These are phyloP conservation scores for Curvularia sp. DNA, from an alignment of 2,329 filamentous ascomycete genomes.

Conservation along the genomic window DNA sequence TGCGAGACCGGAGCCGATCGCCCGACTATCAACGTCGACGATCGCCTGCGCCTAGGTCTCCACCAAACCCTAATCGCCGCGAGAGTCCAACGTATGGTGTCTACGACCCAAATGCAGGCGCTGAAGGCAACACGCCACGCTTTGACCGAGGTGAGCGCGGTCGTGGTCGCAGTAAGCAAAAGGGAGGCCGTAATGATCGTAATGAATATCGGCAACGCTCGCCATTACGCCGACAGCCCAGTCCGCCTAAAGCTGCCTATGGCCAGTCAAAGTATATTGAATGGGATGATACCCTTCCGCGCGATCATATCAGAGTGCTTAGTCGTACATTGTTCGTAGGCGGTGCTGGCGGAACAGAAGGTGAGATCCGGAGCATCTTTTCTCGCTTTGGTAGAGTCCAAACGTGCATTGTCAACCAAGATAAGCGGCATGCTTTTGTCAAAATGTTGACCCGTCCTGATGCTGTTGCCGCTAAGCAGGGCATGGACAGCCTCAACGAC, in stretches of 20 bases:
- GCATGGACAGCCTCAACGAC: slow-evolving; percentile 81
- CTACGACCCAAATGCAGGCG: slow-evolving; percentile 67
- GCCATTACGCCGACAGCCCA: slow-evolving; percentile 69
- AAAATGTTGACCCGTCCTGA: slow-evolving; percentile 95
- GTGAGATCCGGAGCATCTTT: slow-evolving; percentile 82
- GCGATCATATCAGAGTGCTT: slow-evolving; percentile 79
- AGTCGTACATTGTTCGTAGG: slow-evolving; percentile 97
- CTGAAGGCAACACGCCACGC: slow-evolving; percentile 65
- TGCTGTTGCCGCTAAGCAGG: slow-evolving; percentile 81
- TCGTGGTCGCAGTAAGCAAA: slow-evolving; percentile 57
- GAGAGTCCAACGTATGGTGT: slow-evolving; percentile 75
- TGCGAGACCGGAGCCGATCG: slow-evolving; percentile 58
- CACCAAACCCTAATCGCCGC: slow-evolving; percentile 64
- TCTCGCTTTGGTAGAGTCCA: slow-evolving; percentile 84
- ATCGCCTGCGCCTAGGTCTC: slow-evolving; percentile 62
- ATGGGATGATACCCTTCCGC: slow-evolving; percentile 75
- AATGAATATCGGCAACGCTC: slow-evolving; percentile 85
- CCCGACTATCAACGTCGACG: slow-evolving; percentile 71
- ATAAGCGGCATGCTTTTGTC: slow-evolving; percentile 97
- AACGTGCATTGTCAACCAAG: slow-evolving; percentile 96
- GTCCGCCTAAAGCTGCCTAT: slow-evolving; percentile 53
- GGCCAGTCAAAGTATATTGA: slow-evolving; percentile 74
- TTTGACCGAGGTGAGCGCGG: slow-evolving; percentile 62
- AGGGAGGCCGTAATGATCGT: slow-evolving; percentile 56
- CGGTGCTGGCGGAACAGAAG: slow-evolving; percentile 77